Conservation (phyloP, 2,329 filamentous ascomycete genomes). For the Fusarium concolor region DNA sequence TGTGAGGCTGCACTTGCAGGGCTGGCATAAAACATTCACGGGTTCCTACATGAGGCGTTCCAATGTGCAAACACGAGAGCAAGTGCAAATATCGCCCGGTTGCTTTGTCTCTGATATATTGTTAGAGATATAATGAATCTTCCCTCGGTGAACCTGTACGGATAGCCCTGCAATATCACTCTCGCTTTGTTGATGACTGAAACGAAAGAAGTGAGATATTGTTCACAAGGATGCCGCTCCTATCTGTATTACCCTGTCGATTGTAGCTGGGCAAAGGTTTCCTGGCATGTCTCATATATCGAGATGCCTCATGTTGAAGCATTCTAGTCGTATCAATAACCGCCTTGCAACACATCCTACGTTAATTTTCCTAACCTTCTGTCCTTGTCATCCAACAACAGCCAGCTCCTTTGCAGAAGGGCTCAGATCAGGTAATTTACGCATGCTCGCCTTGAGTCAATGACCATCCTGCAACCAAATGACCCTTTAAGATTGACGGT, state of each 20-base stretch:
- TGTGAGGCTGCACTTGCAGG: conserved; percentile 4
- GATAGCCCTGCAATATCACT: background rate
- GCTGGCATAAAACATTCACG: conserved; percentile 5
- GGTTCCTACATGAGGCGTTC: conserved; percentile 14
- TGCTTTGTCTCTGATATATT: conserved; percentile 1
- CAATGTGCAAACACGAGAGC: background rate
- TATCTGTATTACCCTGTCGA: background rate
- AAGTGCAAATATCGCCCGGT: background rate
- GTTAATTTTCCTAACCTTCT: background rate
- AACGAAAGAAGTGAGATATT: background rate
- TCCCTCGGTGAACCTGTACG: background rate
- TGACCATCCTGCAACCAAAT: background rate
- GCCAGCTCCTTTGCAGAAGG: background rate
- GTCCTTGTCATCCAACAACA: background rate
- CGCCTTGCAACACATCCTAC: background rate
- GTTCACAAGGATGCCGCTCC: background rate
- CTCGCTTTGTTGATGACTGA: background rate
- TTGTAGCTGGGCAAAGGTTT: background rate
- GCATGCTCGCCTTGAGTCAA: background rate
- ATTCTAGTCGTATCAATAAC: background rate
- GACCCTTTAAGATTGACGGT: background rate
- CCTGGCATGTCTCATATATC: background rate
- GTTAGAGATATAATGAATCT: background rate
- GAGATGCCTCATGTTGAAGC: background rate
- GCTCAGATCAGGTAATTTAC: background rate